Base-by-base conservation (phyloP, 2,329 filamentous ascomycete species). In the Pyrenophora graminea region DNA sequence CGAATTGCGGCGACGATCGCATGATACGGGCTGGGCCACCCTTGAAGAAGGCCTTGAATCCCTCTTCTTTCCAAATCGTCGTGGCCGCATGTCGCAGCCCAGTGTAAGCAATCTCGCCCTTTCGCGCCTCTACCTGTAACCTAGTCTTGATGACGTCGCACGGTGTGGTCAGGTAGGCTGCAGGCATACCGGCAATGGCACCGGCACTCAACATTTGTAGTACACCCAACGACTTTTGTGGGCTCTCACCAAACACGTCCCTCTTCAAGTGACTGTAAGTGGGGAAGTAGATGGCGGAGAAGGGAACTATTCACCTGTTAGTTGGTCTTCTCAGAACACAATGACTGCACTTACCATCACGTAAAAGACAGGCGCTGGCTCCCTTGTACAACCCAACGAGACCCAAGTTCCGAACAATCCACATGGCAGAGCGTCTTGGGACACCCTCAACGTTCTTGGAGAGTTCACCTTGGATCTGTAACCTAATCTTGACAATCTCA, bases 101-200 rank as follows among this genome's bases (percentile, higher is more conserved):
- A 36, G 85, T 94, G 81, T 99, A 99, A 41, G 82, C 82, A 3
- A 87, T 87, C 67, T 99, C 93, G 58, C 94, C 94, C 81, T 97
- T 97, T 60, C 94, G 89, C 18, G 93, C 92, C 76, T 99, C 94
- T 52, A 99, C 94, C 75, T 99, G 94, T 53, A 99, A 82, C 72
- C 94, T 89, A 3, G 94, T 99, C 83, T 99, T 99, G 86, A 99
- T 97, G 56, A 99, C 94, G 70, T 99, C 94, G 79, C 90, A 97
- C 0, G 94, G 94, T 2, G 94, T 99, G 19, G 94, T 99, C 56
- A 99, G 82, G 78, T 99, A 99, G 10, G 78, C 78, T 13, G 78
- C 77, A 10, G 78, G 78, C 78, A 81, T 81, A 68, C 78, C 78
- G 10, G 78, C 78, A 42, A 99, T 97, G 53, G 94, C 94, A 78